Evolutionary conservation across 2,329 filamentous ascomycete genomes (phyloP).

Genomic region (Nemania bipapillata): DNA sequence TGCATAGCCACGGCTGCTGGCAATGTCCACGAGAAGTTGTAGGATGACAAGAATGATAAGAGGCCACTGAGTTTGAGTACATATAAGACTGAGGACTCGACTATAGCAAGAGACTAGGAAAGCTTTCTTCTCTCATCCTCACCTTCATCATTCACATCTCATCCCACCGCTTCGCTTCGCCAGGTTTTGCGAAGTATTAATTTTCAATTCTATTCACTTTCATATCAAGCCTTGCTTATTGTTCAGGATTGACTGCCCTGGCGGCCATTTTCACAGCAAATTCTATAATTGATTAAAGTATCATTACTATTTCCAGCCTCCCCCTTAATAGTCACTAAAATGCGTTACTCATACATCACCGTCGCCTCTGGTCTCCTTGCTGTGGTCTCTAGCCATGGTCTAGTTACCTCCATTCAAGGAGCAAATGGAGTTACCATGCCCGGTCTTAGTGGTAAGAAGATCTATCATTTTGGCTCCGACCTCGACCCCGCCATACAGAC

Average conservation of each 20-base stretch:
- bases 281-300: constrained; percentile 17
- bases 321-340: constrained; percentile 35
- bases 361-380: constrained; percentile 46
- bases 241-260: constrained; percentile 43
- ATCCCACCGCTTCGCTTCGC: constrained; percentile 35
- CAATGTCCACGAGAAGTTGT: neutral
- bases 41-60: constrained; percentile 5
- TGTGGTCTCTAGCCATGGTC: constrained; percentile 47
- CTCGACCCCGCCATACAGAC: no score
- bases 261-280: constrained; percentile 40
- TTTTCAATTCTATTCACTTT: constrained; percentile 27
- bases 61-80: neutral
- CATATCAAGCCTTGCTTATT: constrained; percentile 28
- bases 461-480: no score
- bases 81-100: constrained; percentile 32
- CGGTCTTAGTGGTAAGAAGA: constrained; percentile 45
- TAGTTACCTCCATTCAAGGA: constrained; percentile 50
- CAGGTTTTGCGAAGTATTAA: constrained; percentile 37
- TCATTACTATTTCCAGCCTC: constrained; percentile 8
- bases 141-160: constrained; percentile 30
- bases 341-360: constrained; percentile 48
- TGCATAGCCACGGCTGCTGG: constrained; percentile 25
- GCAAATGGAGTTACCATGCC: constrained; percentile 52
- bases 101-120: neutral
- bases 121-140: constrained; percentile 27